Evolutionary conservation across 306 rosid species (phyloP).

Genomic region (Castanea crenata): DNA sequence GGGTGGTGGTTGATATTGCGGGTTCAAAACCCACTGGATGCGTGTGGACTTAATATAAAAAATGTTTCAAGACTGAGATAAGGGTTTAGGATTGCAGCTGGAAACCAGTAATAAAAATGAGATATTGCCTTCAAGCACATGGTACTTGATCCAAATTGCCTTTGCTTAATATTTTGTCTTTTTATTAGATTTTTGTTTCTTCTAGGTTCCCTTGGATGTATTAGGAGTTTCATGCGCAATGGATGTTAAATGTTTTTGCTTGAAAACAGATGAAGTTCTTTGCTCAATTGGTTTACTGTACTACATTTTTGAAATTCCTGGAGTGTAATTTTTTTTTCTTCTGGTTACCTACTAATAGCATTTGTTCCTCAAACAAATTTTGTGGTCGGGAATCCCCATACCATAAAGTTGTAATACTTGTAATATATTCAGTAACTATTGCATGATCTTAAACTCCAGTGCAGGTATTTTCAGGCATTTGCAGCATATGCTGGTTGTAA

Average conservation of each 20-base stretch:
- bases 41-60: too few species aligned
- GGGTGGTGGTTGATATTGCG: too few species aligned
- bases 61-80: not conserved
- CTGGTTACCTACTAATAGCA: not conserved
- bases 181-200: not conserved
- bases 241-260: not conserved
- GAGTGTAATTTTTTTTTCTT: not conserved
- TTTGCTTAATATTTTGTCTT: not conserved
- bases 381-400: not conserved
- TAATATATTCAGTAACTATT: constrained; percentile 18
- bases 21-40: too few species aligned
- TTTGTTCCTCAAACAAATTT: not conserved
- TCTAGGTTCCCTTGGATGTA: not conserved
- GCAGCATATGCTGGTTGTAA: constrained; percentile 45
- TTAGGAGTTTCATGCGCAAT: not conserved
- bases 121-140: too few species aligned
- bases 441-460: constrained; percentile 22
- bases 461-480: constrained; percentile 71
- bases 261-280: not conserved
- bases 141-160: too few species aligned
- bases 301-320: not conserved
- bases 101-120: not conserved
- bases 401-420: not conserved
- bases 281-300: not conserved
- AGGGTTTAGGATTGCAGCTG: not conserved